Percentiles rank a stretch among this genome's conserved stretches.
These are phyloP conservation scores for Darksidea phi DNA, from an alignment of 495 filamentous ascomycete species.

Conservation along the genomic window DNA sequence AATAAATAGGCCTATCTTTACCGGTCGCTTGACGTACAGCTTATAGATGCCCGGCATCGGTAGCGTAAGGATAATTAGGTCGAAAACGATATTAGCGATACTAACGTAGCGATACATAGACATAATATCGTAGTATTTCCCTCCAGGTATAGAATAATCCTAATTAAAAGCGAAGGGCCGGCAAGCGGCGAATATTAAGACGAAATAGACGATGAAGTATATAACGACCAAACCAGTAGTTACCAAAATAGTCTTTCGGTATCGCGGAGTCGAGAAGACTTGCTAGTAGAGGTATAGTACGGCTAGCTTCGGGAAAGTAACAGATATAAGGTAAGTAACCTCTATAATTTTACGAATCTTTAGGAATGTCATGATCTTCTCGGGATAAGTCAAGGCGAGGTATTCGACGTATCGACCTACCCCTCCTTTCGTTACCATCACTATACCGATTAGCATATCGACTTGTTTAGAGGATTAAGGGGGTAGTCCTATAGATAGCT, in stretches of 20 bases:
- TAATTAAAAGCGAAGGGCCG: no score
- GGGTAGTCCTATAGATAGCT: neutral
- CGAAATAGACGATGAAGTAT: conserved; percentile 1
- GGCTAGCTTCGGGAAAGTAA: neutral
- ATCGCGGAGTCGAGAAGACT: neutral
- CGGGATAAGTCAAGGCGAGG: neutral
- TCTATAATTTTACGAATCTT: neutral
- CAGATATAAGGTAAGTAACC: neutral
- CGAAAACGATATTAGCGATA: no score
- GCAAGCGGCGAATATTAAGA: no score
- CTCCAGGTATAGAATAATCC: no score
- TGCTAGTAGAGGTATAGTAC: neutral
- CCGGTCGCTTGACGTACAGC: neutral
- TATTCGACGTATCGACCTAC: neutral
- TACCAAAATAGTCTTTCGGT: neutral
- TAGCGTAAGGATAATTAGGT: no score
- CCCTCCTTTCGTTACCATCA: neutral
- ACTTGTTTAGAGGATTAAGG: neutral
- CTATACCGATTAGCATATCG: neutral
- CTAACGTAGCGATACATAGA: no score
- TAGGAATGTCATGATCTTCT: neutral
- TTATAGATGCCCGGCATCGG: no score
- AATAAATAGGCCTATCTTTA: neutral
- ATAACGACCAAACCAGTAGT: neutral
- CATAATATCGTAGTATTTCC: no score